Evolutionary conservation across 345 rosid species (phyloP).

Genomic region (Populus davidiana): DNA sequence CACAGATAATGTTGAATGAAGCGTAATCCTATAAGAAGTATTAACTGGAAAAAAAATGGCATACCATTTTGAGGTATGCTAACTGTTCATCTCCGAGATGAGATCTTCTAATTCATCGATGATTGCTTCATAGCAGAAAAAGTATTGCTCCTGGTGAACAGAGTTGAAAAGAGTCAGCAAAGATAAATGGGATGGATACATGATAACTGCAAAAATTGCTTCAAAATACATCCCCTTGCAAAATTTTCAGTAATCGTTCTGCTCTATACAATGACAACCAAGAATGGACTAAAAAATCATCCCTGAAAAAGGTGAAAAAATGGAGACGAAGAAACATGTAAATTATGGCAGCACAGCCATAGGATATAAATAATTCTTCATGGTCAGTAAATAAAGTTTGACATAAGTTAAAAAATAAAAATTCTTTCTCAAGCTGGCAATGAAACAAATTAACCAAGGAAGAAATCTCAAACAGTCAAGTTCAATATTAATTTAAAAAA

Average conservation of each 20-base stretch:
- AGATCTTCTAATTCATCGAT: slow-evolving; percentile 69
- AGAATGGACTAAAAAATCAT: not conserved
- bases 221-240: not conserved
- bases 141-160: slow-evolving; percentile 62
- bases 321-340: not conserved
- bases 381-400: not conserved
- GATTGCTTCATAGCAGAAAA: slow-evolving; percentile 70
- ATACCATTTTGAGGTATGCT: slow-evolving; percentile 11
- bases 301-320: not conserved
- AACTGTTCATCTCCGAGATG: slow-evolving; percentile 17
- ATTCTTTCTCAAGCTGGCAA: too few relatives aligned
- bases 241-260: not conserved
- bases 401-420: too few relatives aligned
- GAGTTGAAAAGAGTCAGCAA: not conserved
- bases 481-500: not conserved
- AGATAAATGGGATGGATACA: too few relatives aligned
- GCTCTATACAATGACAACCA: not conserved
- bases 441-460: too few relatives aligned
- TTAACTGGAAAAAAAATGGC: too few relatives aligned
- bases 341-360: not conserved
- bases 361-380: not conserved
- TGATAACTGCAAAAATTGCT: not conserved
- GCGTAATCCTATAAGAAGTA: not conserved
- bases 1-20: not conserved
- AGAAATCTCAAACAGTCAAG: too few relatives aligned